Conservation (phyloP, 192 early-diverging fungal genomes). For the Umbelopsis sp. region DNA sequence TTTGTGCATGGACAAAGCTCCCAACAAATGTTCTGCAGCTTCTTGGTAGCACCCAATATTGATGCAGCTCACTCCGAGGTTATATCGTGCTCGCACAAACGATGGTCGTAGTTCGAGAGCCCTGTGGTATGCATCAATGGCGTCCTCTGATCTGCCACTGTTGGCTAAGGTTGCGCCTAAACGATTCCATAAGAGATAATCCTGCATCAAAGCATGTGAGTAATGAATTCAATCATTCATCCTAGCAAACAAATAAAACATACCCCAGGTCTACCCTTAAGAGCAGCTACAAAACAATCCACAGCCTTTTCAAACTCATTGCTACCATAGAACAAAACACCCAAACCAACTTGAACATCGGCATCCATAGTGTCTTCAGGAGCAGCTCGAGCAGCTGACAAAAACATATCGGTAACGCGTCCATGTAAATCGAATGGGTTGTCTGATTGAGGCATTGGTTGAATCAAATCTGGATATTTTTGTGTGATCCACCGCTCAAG, state of each 20-base stretch:
- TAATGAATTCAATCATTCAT: not conserved
- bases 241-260: not conserved
- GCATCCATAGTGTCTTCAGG: slow-evolving; percentile 70
- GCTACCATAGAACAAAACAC: slow-evolving; percentile 92
- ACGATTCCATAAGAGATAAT: slow-evolving; percentile 96
- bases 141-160: slow-evolving; percentile 68
- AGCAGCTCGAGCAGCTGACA: slow-evolving; percentile 75
- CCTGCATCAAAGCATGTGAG: slow-evolving; percentile 39
- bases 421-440: slow-evolving; percentile 57
- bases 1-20: slow-evolving; percentile 67
- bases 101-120: slow-evolving; percentile 93
- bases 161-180: slow-evolving; percentile 98
- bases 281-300: slow-evolving; percentile 94
- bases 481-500: slow-evolving; percentile 86
- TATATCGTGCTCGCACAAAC: slow-evolving; percentile 97
- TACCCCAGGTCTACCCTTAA: slow-evolving; percentile 75
- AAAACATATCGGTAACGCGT: slow-evolving; percentile 78
- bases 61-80: slow-evolving; percentile 93
- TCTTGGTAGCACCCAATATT: slow-evolving; percentile 90
- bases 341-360: slow-evolving; percentile 93
- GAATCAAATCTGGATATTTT: slow-evolving; percentile 66
- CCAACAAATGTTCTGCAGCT: slow-evolving; percentile 92
- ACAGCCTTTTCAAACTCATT: slow-evolving; percentile 93
- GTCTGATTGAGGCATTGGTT: slow-evolving; percentile 39
- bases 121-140: slow-evolving; percentile 93